phyloP scores from a whole-genome alignment of 208 protist species.

The Leishmania lainsoni region DNA sequence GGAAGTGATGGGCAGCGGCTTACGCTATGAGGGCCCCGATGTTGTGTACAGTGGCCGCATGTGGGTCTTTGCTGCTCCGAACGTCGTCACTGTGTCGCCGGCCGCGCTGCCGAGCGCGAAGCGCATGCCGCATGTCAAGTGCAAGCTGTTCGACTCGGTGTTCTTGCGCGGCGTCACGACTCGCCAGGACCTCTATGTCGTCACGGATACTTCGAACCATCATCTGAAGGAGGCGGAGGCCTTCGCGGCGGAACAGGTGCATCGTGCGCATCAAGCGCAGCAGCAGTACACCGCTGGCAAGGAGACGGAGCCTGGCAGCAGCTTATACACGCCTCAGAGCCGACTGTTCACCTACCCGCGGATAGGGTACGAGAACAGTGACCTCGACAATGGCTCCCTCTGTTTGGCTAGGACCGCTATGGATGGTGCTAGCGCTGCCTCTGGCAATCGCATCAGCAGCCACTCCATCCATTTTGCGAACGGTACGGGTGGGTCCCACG shows the following conservation, averaged over 20 bases:
- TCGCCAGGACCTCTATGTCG: slow-evolving; percentile 59
- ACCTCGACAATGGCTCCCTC: not conserved
- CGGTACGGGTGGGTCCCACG: not conserved
- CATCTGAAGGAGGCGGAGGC: slow-evolving; percentile 36
- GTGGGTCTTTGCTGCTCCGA: slow-evolving; percentile 74
- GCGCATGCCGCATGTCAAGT: slow-evolving; percentile 22
- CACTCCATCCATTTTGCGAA: not conserved
- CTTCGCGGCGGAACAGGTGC: slow-evolving; percentile 38
- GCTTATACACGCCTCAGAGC: not conserved
- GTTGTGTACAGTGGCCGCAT: slow-evolving; percentile 65
- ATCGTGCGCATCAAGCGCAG: slow-evolving; percentile 21
- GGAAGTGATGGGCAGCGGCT: slow-evolving; percentile 34
- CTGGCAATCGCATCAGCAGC: not conserved
- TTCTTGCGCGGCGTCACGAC: slow-evolving; percentile 63
- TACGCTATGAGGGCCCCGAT: slow-evolving; percentile 73
- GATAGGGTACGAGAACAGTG: slow-evolving; percentile 20
- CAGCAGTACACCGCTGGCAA: slow-evolving; percentile 15
- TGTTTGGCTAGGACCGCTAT: not conserved
- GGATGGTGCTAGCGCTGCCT: not conserved
- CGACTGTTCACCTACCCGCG: slow-evolving; percentile 10
- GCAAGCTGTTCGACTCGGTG: slow-evolving; percentile 39
- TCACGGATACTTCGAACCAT: slow-evolving; percentile 37
- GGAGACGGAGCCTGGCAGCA: slow-evolving; percentile 7
- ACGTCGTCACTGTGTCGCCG: slow-evolving; percentile 56
- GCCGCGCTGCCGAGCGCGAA: slow-evolving; percentile 10